These are phyloP conservation scores for Leccinum uliginosum DNA, from an alignment of 768 basidiomycete genomes.

Conservation along the genomic window DNA sequence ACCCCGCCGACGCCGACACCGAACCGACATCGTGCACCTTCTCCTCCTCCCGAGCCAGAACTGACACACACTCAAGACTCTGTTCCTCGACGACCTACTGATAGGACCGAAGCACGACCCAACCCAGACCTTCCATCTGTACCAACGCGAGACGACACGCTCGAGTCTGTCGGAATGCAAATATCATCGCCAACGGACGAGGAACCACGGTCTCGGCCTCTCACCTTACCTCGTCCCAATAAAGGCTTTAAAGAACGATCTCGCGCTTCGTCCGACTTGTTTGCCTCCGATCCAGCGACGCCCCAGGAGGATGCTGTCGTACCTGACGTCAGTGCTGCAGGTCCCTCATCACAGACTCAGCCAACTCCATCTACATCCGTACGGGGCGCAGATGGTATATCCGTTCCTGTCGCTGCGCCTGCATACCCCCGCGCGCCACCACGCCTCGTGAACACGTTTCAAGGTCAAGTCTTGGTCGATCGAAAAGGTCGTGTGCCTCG, in stretches of 20 bases:
- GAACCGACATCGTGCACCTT: background rate
- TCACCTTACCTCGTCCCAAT: background rate
- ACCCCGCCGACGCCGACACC: background rate
- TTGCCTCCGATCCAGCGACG: conserved; percentile 17
- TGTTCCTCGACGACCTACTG: background rate
- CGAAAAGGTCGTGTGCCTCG: conserved; percentile 14
- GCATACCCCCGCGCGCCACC: conserved; percentile 18
- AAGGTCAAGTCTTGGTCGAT: conserved; percentile 19
- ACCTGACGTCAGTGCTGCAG: background rate
- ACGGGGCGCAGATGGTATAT: background rate
- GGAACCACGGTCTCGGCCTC: background rate
- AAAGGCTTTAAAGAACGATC: conserved; percentile 11
- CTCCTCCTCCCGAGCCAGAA: background rate
- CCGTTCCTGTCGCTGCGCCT: background rate
- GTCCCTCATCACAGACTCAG: background rate
- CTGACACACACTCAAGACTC: background rate
- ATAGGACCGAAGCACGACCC: background rate
- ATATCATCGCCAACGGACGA: background rate
- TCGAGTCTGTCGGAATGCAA: conserved; percentile 1
- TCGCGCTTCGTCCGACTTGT: conserved; percentile 10
- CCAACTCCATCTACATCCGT: background rate
- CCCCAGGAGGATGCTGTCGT: background rate
- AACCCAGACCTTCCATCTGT: background rate
- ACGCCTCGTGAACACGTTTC: conserved; percentile 16
- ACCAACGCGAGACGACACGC: background rate